Evolutionary conservation across 768 basidiomycete species (phyloP), one percentile per base, ranked within the genome.

Genomic region (Podaxis sp.): DNA sequence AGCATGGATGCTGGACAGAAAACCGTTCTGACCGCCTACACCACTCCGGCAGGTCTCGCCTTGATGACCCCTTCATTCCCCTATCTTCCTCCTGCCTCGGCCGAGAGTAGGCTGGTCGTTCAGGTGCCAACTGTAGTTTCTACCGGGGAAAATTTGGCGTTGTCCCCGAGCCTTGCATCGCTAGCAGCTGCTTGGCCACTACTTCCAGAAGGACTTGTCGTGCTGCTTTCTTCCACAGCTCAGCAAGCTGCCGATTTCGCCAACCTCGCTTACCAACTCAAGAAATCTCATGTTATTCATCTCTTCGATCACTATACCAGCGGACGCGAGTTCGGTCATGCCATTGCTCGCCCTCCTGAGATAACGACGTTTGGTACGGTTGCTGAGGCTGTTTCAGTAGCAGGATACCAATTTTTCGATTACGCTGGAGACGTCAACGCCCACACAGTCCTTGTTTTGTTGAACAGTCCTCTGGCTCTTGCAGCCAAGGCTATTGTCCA

Each of bases 221-320:
- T 97, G 44, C 74, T 97, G 52, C 80, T 96, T 58, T 95, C 94
- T 40, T 87, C 93, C 2, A 88, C 90, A 3, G 86, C 93, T 0
- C 88, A 90, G 64, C 93, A 97, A 71, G 79, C 90, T 14, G 82
- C 88, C 50, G 89, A 93, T 67, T 83, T 93, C 58, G 84, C 94
- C 2, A 68, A 83, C 27, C 79, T 93, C 51, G 79, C 93, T n/a
- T 95, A 95, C 77, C 80, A 78, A 61, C 73, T 90, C 53, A 79
- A 80, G 14, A 71, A 75, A 18, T 81, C 76, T 44, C 92, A 96
- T 72, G 86, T 91, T 59, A 81, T 95, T 58, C 94, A 98, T 71
- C 76, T 98, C 44, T 95, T 98, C 69, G 95, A 98, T 72, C 91
- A 96, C 66, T 81, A 91, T 68, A 84, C 85, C 62, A 80, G 86